These are phyloP conservation scores for Chiua virens DNA, from an alignment of 768 basidiomycete genomes.

Conservation along the genomic window DNA sequence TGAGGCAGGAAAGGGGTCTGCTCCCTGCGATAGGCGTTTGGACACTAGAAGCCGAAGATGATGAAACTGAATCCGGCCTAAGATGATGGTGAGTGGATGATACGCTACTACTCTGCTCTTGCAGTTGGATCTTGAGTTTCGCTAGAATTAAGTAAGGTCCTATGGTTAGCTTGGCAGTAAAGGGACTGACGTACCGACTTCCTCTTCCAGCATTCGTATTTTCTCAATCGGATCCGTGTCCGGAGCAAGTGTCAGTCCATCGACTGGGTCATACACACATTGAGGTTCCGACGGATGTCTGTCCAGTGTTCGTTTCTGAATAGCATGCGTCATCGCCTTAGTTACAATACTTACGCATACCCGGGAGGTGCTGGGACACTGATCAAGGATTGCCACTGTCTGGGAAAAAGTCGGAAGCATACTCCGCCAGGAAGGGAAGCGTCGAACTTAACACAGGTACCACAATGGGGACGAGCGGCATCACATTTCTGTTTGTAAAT, in stretches of 20 bases:
- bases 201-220: constrained; percentile 72
- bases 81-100: constrained; percentile 20
- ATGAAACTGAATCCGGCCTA: constrained; percentile 21
- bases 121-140: constrained; percentile 60
- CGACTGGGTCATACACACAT: constrained; percentile 84
- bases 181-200: constrained; percentile 56
- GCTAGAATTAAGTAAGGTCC: constrained; percentile 39
- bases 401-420: constrained; percentile 28
- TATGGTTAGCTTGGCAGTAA: constrained; percentile 1
- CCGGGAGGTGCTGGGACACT: constrained; percentile 85
- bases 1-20: constrained; percentile 1
- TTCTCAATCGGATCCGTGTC: constrained; percentile 80
- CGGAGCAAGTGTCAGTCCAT: constrained; percentile 73
- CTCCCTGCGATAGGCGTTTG: constrained; percentile 8
- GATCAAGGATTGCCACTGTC: constrained; percentile 79
- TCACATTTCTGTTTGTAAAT: constrained; percentile 71
- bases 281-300: constrained; percentile 86
- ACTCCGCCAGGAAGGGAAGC: neutral
- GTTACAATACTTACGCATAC: constrained; percentile 59
- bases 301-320: constrained; percentile 16
- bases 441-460: constrained; percentile 78
- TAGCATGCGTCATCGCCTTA: neutral
- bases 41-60: constrained; percentile 20
- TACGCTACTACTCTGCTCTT: constrained; percentile 46
- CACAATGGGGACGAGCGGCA: constrained; percentile 81